Evolutionary conservation across 148 eudicot genomes (phyloP).

Genomic region (Chenopodium album): DNA sequence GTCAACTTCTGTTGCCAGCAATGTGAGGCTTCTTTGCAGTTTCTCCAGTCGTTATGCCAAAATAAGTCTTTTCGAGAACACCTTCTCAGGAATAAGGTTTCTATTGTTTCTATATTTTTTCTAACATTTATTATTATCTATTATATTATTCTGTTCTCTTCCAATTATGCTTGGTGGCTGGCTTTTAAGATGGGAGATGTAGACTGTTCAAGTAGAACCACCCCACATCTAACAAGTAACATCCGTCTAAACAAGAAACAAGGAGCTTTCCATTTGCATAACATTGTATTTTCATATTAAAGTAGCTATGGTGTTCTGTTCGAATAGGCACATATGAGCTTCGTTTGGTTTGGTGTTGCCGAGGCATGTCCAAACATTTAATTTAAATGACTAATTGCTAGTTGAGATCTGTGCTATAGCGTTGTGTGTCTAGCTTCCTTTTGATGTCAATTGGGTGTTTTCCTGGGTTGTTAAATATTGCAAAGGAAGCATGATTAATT

Average conservation of each 20-base stretch:
- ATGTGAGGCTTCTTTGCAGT: conserved; percentile 91
- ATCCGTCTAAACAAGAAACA: neutral
- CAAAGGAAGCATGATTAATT: neutral
- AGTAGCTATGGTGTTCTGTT: neutral
- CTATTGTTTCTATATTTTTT: neutral
- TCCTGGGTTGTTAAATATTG: neutral
- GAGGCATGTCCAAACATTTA: no score
- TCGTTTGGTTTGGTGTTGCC: neutral
- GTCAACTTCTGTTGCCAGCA: conserved; percentile 67
- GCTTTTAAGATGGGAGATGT: neutral
- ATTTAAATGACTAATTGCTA: no score
- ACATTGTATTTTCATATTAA: neutral
- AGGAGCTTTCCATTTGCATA: neutral
- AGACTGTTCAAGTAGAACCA: neutral
- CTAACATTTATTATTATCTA: no score
- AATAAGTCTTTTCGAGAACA: conserved; percentile 78
- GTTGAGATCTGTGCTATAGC: no score
- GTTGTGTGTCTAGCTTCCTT: neutral
- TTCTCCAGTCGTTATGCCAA: conserved; percentile 80
- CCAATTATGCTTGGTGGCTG: neutral
- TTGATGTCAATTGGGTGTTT: neutral
- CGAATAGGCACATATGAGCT: neutral
- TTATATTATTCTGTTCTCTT: neutral
- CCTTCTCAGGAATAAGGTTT: conserved; percentile 79
- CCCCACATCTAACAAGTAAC: neutral